Evolutionary conservation across 306 rosid genomes (phyloP).

Genomic region (cucumber (Cucumis sativus)): DNA sequence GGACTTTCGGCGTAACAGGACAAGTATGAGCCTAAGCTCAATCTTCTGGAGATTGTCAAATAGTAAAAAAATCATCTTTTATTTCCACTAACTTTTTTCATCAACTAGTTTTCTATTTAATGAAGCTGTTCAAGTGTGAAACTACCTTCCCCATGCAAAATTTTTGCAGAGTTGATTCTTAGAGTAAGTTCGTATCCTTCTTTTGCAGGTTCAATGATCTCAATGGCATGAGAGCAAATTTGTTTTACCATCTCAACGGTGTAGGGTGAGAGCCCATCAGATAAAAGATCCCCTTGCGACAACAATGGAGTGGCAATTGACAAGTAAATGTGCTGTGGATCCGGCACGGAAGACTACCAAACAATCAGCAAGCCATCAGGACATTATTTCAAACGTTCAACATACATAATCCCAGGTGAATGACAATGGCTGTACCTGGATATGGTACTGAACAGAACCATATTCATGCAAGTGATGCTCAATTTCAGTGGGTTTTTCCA

Average conservation of each 20-base stretch:
- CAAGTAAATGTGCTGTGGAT: constrained; percentile 38
- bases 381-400: neutral
- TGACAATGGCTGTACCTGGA: constrained; percentile 35
- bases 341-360: constrained; percentile 46
- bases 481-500: constrained; percentile 52
- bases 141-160: constrained; percentile 47
- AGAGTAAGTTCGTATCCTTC: constrained; percentile 71
- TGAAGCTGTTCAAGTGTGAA: neutral
- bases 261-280: constrained; percentile 26
- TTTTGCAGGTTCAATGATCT: constrained; percentile 47
- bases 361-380: constrained; percentile 11
- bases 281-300: constrained; percentile 34
- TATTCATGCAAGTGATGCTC: constrained; percentile 75
- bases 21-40: neutral
- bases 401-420: neutral
- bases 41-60: neutral
- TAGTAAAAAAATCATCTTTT: neutral
- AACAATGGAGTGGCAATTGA: constrained; percentile 64
- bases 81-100: neutral
- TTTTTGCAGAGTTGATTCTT: constrained; percentile 40
- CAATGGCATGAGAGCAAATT: constrained; percentile 36
- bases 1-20: neutral
- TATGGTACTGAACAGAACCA: constrained; percentile 65
- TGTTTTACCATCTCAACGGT: constrained; percentile 50
- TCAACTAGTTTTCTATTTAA: neutral